These are phyloP conservation scores for Arxiozyma slooffiae DNA, from an alignment of 1,139 yeast species.

Conservation along the genomic window DNA sequence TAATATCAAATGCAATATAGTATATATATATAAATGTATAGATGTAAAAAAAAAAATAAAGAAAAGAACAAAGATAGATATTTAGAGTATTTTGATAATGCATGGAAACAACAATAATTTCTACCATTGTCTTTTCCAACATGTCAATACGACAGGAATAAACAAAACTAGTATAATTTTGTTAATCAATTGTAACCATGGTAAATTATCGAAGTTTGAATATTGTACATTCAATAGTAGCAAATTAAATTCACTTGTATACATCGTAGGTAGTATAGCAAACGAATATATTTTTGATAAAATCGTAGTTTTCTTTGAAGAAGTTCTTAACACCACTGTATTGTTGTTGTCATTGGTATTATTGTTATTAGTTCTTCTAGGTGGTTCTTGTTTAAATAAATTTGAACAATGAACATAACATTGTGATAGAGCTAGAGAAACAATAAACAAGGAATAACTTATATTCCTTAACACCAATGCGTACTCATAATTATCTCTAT, in stretches of 20 bases:
- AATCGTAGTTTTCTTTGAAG: constrained; percentile 23
- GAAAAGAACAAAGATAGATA: background rate
- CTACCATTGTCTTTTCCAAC: constrained; percentile 17
- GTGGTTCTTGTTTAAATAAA: constrained; percentile 29
- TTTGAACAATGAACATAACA: constrained; percentile 21
- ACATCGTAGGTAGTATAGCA: constrained; percentile 37
- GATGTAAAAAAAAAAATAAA: too few relatives aligned
- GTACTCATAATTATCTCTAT: constrained; percentile 40
- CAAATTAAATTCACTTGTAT: constrained; percentile 44
- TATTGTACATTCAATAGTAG: constrained; percentile 42
- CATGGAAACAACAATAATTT: background rate
- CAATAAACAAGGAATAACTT: constrained; percentile 29
- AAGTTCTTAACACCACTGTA: background rate
- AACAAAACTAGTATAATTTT: constrained; percentile 24
- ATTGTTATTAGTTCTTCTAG: constrained; percentile 9
- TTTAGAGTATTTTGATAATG: too few relatives aligned
- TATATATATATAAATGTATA: background rate
- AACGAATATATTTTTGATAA: constrained; percentile 33
- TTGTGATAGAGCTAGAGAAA: constrained; percentile 23
- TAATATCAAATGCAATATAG: constrained; percentile 1
- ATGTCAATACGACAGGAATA: constrained; percentile 27
- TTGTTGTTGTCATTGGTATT: too few relatives aligned
- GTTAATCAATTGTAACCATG: constrained; percentile 15
- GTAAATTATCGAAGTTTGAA: constrained; percentile 31
- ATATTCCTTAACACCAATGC: constrained; percentile 27